phyloP scores from a whole-genome alignment of 495 filamentous ascomycete genomes.

The Lasiosphaeris hirsuta region DNA sequence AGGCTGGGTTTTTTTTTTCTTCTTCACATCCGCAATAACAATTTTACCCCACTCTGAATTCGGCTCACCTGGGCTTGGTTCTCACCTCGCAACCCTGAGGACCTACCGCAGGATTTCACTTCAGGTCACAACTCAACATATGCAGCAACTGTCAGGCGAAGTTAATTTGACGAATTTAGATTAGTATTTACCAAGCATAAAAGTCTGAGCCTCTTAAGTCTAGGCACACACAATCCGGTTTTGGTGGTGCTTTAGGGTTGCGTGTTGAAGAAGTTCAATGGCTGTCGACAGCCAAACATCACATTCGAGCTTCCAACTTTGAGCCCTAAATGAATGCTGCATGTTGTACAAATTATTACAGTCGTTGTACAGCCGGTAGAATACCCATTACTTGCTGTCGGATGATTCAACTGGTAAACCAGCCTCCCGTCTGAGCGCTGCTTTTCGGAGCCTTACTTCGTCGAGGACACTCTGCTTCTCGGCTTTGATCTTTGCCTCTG shows the following conservation, averaged over 20 bases:
- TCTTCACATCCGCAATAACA: constrained; percentile 31
- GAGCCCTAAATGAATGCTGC: not conserved
- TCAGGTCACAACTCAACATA: no score
- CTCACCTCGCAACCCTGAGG: not conserved
- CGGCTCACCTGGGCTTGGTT: no score
- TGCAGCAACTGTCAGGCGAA: no score
- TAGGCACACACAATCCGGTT: no score
- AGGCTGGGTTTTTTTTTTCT: constrained; percentile 32
- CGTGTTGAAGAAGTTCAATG: no score
- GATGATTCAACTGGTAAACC: constrained; percentile 25
- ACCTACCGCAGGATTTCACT: no score
- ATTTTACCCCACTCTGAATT: constrained; percentile 31
- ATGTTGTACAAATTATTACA: not conserved
- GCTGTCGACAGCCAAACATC: not conserved
- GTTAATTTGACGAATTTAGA: no score
- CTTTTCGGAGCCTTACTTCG: constrained; percentile 60
- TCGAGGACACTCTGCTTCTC: constrained; percentile 48
- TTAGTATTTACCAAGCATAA: no score
- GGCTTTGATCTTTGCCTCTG: constrained; percentile 45
- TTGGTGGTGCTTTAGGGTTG: no score
- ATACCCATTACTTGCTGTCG: no score
- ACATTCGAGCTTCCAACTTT: not conserved
- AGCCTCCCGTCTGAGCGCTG: constrained; percentile 54
- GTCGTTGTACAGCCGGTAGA: not conserved
- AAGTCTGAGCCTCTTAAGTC: no score